A percentile compares a stretch with the other conserved stretches of the same genome.
These are phyloP conservation scores for Arxiozyma bovina DNA, from an alignment of 1,139 yeast genomes.

Conservation along the genomic window DNA sequence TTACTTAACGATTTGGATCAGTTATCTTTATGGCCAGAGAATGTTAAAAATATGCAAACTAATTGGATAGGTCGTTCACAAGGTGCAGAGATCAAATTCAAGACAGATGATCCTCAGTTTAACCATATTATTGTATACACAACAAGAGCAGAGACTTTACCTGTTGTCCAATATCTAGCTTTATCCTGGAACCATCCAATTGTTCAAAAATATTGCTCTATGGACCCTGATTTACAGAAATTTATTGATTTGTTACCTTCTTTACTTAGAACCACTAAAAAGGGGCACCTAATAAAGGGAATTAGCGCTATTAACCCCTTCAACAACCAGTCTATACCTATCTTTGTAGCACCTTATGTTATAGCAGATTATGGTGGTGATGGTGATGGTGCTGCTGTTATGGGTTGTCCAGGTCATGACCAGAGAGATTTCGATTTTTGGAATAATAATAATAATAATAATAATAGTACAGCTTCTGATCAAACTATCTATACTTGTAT, in stretches of 20 bases:
- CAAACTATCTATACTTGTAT: constrained; percentile 25
- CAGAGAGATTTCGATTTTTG: constrained; percentile 74
- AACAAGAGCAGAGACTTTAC: constrained; percentile 81
- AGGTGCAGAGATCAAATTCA: constrained; percentile 64
- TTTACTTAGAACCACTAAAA: constrained; percentile 46
- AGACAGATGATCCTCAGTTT: constrained; percentile 15
- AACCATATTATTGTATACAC: constrained; percentile 53
- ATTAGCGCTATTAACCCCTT: constrained; percentile 57
- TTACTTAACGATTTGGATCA: constrained; percentile 53
- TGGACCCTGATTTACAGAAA: constrained; percentile 35
- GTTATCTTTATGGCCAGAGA: constrained; percentile 73
- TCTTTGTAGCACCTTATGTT: constrained; percentile 87
- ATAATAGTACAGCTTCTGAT: constrained; percentile 45
- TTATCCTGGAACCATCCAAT: constrained; percentile 64
- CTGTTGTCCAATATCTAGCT: constrained; percentile 75
- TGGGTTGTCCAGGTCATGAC: constrained; percentile 98
- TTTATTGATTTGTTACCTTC: constrained; percentile 39
- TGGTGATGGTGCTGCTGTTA: constrained; percentile 47
- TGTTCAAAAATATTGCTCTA: constrained; percentile 34
- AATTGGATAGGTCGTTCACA: constrained; percentile 89
- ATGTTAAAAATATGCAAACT: constrained; percentile 81
- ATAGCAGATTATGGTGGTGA: constrained; percentile 36
- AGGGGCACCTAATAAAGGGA: constrained; percentile 47
- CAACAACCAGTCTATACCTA: constrained; percentile 45
- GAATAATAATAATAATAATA: constrained; percentile 43